A percentile compares a stretch with the other conserved stretches of the same genome.
phyloP scores from a whole-genome alignment of 2,329 filamentous ascomycete genomes.

The Pseudopyricularia javanii region DNA sequence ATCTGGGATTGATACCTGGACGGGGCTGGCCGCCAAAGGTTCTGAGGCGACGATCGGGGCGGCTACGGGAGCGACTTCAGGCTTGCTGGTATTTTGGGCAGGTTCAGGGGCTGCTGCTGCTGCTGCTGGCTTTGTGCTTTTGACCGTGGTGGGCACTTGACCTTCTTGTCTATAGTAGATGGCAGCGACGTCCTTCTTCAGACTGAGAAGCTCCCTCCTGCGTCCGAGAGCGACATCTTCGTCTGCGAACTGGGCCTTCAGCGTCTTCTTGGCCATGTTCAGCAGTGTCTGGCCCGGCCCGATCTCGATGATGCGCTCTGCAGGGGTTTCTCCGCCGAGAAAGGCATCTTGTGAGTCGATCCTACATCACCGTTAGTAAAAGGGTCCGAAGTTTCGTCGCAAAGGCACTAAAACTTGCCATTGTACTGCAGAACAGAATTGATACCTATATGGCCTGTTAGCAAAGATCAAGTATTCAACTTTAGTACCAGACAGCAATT shows the following conservation, averaged over 20 bases:
- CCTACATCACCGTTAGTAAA: slow-evolving; percentile 8
- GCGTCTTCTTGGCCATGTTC: slow-evolving; percentile 23
- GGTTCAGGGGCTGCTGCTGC: slow-evolving; percentile 46
- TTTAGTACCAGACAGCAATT: too few relatives aligned
- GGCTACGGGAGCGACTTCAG: neutral
- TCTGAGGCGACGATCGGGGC: neutral
- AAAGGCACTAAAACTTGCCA: neutral
- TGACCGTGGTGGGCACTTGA: too few relatives aligned
- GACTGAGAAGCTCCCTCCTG: slow-evolving; percentile 12
- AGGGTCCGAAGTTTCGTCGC: too few relatives aligned
- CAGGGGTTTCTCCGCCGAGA: slow-evolving; percentile 9
- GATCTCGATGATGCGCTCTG: slow-evolving; percentile 22
- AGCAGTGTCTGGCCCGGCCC: slow-evolving; percentile 21
- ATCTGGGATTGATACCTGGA: neutral
- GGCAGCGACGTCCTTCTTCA: slow-evolving; percentile 9
- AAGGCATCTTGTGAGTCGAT: slow-evolving; percentile 25
- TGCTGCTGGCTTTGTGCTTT: too few relatives aligned
- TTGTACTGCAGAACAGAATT: neutral
- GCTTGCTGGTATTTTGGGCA: neutral
- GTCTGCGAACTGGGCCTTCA: slow-evolving; percentile 10
- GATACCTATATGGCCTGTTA: neutral
- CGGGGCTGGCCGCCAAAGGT: neutral
- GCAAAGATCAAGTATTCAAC: too few relatives aligned
- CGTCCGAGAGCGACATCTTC: slow-evolving; percentile 10
- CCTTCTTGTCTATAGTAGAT: slow-evolving; percentile 19